Evolutionary conservation across 345 rosid genomes (phyloP).

Genomic region (Eucalyptus viminalis): DNA sequence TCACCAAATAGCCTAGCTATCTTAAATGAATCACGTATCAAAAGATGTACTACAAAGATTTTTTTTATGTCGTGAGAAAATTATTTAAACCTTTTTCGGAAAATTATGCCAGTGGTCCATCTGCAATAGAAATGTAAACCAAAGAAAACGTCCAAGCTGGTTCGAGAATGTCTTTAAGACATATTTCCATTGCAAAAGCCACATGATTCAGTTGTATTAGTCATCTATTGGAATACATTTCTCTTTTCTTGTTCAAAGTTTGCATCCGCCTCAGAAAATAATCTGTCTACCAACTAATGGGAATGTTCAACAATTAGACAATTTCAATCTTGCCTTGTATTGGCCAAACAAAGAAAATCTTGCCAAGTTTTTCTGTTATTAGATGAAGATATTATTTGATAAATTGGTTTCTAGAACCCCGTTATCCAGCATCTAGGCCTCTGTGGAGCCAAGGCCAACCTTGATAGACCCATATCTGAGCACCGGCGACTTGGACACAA

Average conservation of each 20-base stretch:
- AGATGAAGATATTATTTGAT: not conserved
- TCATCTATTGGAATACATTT: not conserved
- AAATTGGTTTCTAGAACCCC: not conserved
- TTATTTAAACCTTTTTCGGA: not conserved
- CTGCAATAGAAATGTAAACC: not conserved
- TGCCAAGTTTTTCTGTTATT: not conserved
- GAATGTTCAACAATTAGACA: not conserved
- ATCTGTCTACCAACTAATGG: not conserved
- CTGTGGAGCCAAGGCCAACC: not conserved
- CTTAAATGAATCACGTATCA: not conserved
- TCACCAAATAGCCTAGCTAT: not conserved
- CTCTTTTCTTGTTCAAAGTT: not conserved
- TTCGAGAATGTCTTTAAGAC: not conserved
- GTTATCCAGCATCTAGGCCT: not conserved
- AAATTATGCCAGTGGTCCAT: not conserved
- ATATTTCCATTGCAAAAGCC: not conserved
- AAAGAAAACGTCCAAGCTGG: not conserved
- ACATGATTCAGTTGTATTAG: not conserved
- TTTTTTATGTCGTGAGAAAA: not conserved
- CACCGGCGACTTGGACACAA: not conserved
- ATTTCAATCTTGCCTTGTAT: not conserved
- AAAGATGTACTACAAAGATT: not conserved
- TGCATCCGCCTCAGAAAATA: not conserved
- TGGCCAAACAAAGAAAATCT: not conserved
- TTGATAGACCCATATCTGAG: not conserved